Evolutionary conservation across 164 flowering plant species (phyloP).

Genomic region (Akebia trifoliata): DNA sequence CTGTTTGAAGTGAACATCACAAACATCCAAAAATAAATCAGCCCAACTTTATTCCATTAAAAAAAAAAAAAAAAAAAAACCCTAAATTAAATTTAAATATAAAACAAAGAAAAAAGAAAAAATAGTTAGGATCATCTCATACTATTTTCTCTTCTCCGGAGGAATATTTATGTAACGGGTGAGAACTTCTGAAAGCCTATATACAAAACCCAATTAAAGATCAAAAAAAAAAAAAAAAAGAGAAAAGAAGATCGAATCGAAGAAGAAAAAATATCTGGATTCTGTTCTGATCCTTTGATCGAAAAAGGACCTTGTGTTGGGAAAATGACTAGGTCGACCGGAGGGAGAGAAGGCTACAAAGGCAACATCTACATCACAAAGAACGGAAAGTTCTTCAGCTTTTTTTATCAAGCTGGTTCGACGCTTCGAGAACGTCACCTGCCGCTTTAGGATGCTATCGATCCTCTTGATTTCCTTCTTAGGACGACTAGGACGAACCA

Average conservation of each 20-base stretch:
- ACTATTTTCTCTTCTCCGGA: neutral
- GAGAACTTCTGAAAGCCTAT: neutral
- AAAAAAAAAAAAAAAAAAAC: neutral
- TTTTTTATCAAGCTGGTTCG: slow-evolving; percentile 16
- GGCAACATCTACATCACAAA: slow-evolving; percentile 22
- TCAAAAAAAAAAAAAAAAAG: too few relatives aligned
- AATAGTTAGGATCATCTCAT: neutral
- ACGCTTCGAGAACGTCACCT: slow-evolving; percentile 1
- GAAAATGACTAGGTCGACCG: slow-evolving; percentile 14
- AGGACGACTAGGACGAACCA: too few relatives aligned
- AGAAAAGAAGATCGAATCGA: too few relatives aligned
- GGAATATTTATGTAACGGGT: neutral
- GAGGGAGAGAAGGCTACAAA: neutral
- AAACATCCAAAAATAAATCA: too few relatives aligned
- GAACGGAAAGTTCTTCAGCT: slow-evolving; percentile 17
- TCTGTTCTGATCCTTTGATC: too few relatives aligned
- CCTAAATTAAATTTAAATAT: neutral
- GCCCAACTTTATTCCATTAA: too few relatives aligned
- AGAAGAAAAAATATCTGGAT: too few relatives aligned
- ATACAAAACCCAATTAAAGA: neutral
- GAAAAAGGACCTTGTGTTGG: slow-evolving; percentile 11
- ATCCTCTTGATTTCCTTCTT: neutral
- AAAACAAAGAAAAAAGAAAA: too few relatives aligned
- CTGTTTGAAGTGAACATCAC: too few relatives aligned
- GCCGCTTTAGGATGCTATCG: neutral